These are phyloP conservation scores for Wickerhamiella bombiphila DNA, from an alignment of 805 yeast genomes.

Conservation along the genomic window DNA sequence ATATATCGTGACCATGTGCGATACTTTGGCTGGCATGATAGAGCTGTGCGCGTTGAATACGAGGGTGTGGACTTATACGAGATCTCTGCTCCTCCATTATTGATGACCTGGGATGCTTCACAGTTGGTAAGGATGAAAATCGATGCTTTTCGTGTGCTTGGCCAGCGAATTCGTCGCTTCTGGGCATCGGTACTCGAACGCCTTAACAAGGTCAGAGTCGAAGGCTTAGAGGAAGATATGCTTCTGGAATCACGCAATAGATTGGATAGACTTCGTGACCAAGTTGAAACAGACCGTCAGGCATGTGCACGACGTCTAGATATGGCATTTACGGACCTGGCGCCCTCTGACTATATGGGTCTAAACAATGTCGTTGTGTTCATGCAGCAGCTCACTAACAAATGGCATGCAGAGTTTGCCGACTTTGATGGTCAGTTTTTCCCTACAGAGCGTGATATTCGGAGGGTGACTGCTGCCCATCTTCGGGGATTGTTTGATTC, in stretches of 20 bases:
- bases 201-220: slow-evolving; percentile 62
- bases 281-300: slow-evolving; percentile 37
- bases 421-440: slow-evolving; percentile 65
- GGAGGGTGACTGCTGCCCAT: slow-evolving; percentile 79
- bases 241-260: slow-evolving; percentile 51
- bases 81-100: slow-evolving; percentile 60
- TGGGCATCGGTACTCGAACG: slow-evolving; percentile 61
- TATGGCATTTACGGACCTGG: slow-evolving; percentile 37
- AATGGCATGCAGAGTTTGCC: slow-evolving; percentile 74
- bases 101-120: slow-evolving; percentile 56
- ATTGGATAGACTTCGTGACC: slow-evolving; percentile 42
- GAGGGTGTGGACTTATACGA: slow-evolving; percentile 63
- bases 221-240: slow-evolving; percentile 55
- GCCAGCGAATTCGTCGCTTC: slow-evolving; percentile 39
- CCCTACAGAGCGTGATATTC: slow-evolving; percentile 87
- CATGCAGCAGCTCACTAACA: slow-evolving; percentile 67
- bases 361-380: slow-evolving; percentile 55
- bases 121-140: slow-evolving; percentile 54
- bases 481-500: slow-evolving; percentile 47
- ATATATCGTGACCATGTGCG: slow-evolving; percentile 68
- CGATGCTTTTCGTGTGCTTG: slow-evolving; percentile 41
- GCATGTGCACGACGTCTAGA: slow-evolving; percentile 33
- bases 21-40: slow-evolving; percentile 67
- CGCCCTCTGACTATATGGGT: slow-evolving; percentile 51
- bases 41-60: slow-evolving; percentile 68